Conservation (phyloP, 2,329 filamentous ascomycete species). For the Aspergillus quadrilineatus region DNA sequence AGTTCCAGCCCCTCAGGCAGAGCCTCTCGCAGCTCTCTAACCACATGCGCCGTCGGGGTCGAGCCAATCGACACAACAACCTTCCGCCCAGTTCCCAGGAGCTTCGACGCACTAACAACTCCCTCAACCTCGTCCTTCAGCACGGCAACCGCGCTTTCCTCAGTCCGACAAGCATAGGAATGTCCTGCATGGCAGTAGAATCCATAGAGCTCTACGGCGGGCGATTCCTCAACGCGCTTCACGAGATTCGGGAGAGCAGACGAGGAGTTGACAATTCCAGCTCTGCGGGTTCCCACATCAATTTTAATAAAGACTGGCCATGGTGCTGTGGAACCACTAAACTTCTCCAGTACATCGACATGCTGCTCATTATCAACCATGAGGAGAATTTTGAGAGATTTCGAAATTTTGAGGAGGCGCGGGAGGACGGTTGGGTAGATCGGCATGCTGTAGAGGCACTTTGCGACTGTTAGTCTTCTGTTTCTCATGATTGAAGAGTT, state of each 20-base stretch:
- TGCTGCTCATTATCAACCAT: slow-evolving; percentile 35
- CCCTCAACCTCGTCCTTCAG: slow-evolving; percentile 21
- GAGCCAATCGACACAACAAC: slow-evolving; percentile 26
- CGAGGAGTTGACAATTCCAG: slow-evolving; percentile 36
- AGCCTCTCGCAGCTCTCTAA: slow-evolving; percentile 11
- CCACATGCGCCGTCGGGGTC: slow-evolving; percentile 30
- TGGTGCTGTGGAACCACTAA: background rate
- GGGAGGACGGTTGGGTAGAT: slow-evolving; percentile 26
- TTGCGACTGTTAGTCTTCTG: background rate
- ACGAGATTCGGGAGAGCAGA: slow-evolving; percentile 34
- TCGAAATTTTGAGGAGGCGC: slow-evolving; percentile 23
- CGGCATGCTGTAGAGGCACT: slow-evolving; percentile 44
- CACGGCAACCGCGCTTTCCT: slow-evolving; percentile 22
- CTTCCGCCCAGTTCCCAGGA: slow-evolving; percentile 9
- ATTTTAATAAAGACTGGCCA: slow-evolving; percentile 30
- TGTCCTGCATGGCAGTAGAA: slow-evolving; percentile 30
- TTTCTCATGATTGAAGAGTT: background rate
- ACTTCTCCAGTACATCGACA: slow-evolving; percentile 23
- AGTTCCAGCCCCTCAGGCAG: slow-evolving; percentile 18
- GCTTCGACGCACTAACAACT: slow-evolving; percentile 17
- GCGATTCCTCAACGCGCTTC: slow-evolving; percentile 17
- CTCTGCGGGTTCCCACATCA: slow-evolving; percentile 25
- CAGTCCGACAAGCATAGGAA: slow-evolving; percentile 26
- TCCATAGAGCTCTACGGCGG: slow-evolving; percentile 17
- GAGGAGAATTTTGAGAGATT: slow-evolving; percentile 34